A percentile compares a stretch with the other conserved stretches of the same genome.
phyloP scores from a whole-genome alignment of 768 basidiomycete species.

The Suillus subaureus region DNA sequence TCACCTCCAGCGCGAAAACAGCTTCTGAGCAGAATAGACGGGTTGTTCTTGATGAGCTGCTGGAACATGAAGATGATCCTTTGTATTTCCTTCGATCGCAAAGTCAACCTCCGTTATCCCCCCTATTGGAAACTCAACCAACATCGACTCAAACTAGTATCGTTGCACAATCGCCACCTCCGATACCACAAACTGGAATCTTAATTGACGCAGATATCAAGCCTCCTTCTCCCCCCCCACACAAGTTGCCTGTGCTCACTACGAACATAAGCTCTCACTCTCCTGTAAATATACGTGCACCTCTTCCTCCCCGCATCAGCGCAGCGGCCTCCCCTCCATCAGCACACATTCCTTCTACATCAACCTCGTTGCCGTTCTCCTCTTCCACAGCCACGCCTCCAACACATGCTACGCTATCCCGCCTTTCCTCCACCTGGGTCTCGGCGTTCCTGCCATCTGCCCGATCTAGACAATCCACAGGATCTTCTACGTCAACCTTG shows the following conservation, averaged over 20 bases:
- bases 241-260: constrained; percentile 13
- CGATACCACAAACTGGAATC: constrained; percentile 6
- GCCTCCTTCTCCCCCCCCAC: constrained; percentile 5
- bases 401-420: constrained; percentile 43
- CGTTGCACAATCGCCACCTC: constrained; percentile 8
- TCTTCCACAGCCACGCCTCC: constrained; percentile 16
- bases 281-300: constrained; percentile 14
- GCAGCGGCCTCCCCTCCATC: constrained; percentile 29
- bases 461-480: constrained; percentile 16
- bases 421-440: constrained; percentile 53
- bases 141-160: constrained; percentile 16
- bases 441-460: constrained; percentile 43
- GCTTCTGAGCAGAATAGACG: constrained; percentile 55
- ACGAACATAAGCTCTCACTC: constrained; percentile 14
- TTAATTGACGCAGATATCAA: constrained; percentile 13
- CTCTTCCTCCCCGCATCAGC: constrained; percentile 24
- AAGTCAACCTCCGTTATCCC: constrained; percentile 22
- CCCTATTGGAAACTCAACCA: constrained; percentile 34
- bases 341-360: constrained; percentile 19
- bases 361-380: constrained; percentile 19
- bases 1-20: constrained; percentile 56
- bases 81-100: constrained; percentile 53
- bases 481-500: constrained; percentile 14
- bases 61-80: constrained; percentile 71
- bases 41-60: constrained; percentile 62